These are phyloP conservation scores for Incumbomyces delicatus DNA, from an alignment of 2,329 filamentous ascomycete genomes.

Conservation along the genomic window DNA sequence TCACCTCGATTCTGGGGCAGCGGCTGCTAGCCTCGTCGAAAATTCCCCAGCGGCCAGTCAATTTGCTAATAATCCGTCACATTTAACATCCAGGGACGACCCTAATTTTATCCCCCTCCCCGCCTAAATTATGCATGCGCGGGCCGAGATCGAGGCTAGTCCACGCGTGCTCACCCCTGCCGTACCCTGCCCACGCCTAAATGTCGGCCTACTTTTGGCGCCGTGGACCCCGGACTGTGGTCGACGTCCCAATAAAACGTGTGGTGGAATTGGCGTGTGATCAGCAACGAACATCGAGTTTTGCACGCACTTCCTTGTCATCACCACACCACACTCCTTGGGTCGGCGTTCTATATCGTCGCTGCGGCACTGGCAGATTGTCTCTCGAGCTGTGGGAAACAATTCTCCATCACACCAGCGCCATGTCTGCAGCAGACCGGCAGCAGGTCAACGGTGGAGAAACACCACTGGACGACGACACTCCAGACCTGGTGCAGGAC, in stretches of 20 bases:
- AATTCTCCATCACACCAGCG: no score
- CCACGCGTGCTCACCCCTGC: no score
- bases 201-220: background rate
- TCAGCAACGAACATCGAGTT: no score
- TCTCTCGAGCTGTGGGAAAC: no score
- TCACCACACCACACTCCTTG: no score
- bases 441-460: conserved; percentile 1
- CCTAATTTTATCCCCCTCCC: background rate
- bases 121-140: conserved; percentile 2
- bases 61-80: no score
- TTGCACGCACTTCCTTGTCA: no score
- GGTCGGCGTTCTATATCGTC: no score
- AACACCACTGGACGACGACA: conserved; percentile 1
- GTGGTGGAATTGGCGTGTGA: no score
- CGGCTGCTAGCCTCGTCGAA: background rate
- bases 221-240: no score
- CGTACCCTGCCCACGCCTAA: background rate
- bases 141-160: conserved; percentile 1
- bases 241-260: background rate
- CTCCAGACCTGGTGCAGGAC: conserved; percentile 6
- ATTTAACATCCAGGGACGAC: no score
- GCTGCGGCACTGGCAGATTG: no score
- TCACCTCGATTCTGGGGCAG: background rate
- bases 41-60: background rate
- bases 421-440: conserved; percentile 18